phyloP scores from a whole-genome alignment of 1,139 yeast species.

The Geotrichum histeridarum region DNA sequence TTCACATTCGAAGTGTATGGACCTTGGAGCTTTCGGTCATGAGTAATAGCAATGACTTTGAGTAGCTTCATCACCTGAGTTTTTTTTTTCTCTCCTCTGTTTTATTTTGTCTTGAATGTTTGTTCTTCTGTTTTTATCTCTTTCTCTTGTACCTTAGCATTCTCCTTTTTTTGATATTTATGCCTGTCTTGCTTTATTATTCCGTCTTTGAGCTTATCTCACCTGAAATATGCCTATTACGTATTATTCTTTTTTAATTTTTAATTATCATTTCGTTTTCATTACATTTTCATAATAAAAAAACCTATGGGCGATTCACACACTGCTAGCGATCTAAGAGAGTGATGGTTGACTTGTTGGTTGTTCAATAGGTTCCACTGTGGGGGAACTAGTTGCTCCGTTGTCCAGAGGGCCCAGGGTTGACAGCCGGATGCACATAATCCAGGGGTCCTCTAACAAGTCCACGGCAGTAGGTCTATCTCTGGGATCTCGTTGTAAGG shows the following conservation, averaged over 20 bases:
- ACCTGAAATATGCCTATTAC: not conserved
- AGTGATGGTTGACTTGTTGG: too few relatives aligned
- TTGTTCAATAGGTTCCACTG: not conserved
- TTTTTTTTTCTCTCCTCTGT: not conserved
- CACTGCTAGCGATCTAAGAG: too few relatives aligned
- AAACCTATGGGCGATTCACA: not conserved
- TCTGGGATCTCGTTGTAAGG: slow-evolving; percentile 78
- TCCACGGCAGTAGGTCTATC: slow-evolving; percentile 81
- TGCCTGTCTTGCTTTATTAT: not conserved
- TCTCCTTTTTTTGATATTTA: not conserved
- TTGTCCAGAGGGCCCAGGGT: slow-evolving; percentile 14
- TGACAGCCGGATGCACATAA: slow-evolving; percentile 24
- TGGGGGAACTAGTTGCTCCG: not conserved
- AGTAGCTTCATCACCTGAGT: not conserved
- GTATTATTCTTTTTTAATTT: not conserved
- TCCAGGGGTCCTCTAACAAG: slow-evolving; percentile 85
- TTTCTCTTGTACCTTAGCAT: not conserved
- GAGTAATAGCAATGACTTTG: slow-evolving; percentile 21
- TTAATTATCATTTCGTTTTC: not conserved
- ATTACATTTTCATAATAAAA: not conserved
- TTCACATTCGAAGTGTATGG: slow-evolving; percentile 80
- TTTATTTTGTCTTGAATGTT: not conserved
- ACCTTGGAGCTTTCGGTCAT: slow-evolving; percentile 58
- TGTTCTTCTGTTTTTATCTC: not conserved
- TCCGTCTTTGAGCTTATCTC: not conserved